A percentile compares a stretch with the other conserved stretches of the same genome.
Evolutionary conservation across 768 basidiomycete species (phyloP).

Genomic region (Collybia sordida): DNA sequence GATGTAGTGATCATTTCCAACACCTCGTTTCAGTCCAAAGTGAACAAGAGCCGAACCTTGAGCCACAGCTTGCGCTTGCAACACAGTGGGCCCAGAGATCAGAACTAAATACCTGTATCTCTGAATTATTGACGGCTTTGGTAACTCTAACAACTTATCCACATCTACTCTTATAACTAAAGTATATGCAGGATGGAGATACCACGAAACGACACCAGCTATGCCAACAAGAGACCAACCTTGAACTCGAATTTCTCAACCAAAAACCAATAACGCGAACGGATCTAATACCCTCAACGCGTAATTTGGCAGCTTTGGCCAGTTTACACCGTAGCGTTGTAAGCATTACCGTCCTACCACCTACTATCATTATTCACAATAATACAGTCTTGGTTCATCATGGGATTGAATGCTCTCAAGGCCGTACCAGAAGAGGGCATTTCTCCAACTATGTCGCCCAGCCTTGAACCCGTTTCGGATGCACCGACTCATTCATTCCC

Average conservation of each 20-base stretch:
- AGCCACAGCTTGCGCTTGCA: constrained; percentile 53
- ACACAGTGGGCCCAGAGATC: constrained; percentile 85
- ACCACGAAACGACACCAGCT: constrained; percentile 49
- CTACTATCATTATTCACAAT: constrained; percentile 3
- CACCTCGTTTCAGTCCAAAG: constrained; percentile 52
- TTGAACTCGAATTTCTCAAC: constrained; percentile 70
- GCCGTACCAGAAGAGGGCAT: constrained; percentile 53
- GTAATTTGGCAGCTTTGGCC: constrained; percentile 74
- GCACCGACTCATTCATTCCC: constrained; percentile 45
- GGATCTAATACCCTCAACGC: constrained; percentile 69
- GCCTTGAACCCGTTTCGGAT: constrained; percentile 51
- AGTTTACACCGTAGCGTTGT: constrained; percentile 87
- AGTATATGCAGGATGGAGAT: constrained; percentile 35
- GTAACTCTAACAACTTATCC: constrained; percentile 35
- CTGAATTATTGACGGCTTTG: constrained; percentile 55
- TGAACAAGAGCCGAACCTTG: constrained; percentile 32
- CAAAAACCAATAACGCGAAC: constrained; percentile 51
- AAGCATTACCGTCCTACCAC: constrained; percentile 25
- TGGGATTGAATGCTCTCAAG: constrained; percentile 68
- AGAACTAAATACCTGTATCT: constrained; percentile 74
- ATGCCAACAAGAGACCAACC: constrained; percentile 73
- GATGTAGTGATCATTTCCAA: constrained; percentile 87
- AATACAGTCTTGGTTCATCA: constrained; percentile 80
- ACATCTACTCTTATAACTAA: background rate
- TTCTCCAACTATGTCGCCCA: constrained; percentile 51